A percentile compares a stretch with the other conserved stretches of the same genome.
Conservation (phyloP, 1,139 yeast genomes). For the Candida sp. region DNA sequence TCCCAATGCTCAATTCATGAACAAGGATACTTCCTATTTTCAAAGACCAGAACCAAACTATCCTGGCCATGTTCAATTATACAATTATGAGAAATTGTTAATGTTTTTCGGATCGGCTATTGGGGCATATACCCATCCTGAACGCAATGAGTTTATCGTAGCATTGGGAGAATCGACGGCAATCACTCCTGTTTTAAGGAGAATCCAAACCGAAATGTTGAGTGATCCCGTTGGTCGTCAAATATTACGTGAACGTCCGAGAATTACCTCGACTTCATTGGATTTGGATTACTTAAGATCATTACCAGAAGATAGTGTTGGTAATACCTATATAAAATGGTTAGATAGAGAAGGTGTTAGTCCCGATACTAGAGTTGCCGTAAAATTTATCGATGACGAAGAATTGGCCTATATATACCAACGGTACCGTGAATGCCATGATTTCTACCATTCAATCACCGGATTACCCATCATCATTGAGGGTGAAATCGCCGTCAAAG, state of each 20-base stretch:
- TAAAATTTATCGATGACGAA: constrained; percentile 81
- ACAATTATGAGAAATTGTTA: constrained; percentile 56
- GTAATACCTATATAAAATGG: constrained; percentile 78
- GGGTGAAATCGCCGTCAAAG: constrained; percentile 93
- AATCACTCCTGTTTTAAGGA: constrained; percentile 58
- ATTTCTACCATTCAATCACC: constrained; percentile 90
- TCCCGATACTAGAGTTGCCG: constrained; percentile 91
- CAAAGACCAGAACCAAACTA: constrained; percentile 49
- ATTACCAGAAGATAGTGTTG: constrained; percentile 73
- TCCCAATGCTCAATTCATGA: constrained; percentile 28
- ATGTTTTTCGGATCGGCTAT: constrained; percentile 74
- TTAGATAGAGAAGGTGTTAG: constrained; percentile 83
- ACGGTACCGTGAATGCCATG: constrained; percentile 95
- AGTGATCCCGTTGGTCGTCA: constrained; percentile 72
- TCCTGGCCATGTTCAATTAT: constrained; percentile 81
- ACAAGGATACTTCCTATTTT: constrained; percentile 23
- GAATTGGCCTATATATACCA: constrained; percentile 90
- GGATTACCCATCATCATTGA: constrained; percentile 90
- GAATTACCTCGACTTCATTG: constrained; percentile 73
- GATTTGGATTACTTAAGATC: constrained; percentile 57
- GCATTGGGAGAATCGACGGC: constrained; percentile 95
- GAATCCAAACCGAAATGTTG: constrained; percentile 71
- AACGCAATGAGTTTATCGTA: constrained; percentile 76
- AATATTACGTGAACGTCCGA: constrained; percentile 74
- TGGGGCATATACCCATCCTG: constrained; percentile 86